Percentiles rank a stretch among this genome's conserved stretches.
Conservation (phyloP, 2,329 filamentous ascomycete genomes). For the Chaetomiaceae sp. region DNA sequence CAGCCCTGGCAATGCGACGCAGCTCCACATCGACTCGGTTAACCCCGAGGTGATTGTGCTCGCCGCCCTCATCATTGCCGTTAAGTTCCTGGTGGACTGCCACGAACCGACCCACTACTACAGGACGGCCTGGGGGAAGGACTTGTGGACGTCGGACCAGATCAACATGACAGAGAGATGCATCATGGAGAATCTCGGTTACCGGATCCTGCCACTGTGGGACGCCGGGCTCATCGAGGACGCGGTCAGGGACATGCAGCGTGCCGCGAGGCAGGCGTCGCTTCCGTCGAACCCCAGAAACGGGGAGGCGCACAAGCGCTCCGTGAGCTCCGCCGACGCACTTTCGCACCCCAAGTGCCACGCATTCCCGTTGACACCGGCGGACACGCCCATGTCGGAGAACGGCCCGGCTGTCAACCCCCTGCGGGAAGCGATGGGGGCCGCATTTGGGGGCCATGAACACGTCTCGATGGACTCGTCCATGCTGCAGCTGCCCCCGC, state of each 20-base stretch:
- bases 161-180: conserved; percentile 60
- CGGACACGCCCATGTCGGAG: conserved; percentile 36
- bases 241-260: conserved; percentile 59
- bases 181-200: conserved; percentile 60
- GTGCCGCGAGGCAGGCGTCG: conserved; percentile 39
- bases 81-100: conserved; percentile 60
- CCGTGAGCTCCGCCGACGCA: conserved; percentile 37
- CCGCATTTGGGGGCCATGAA: not conserved
- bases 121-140: conserved; percentile 48
- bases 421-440: not conserved
- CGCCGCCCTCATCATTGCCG: conserved; percentile 58
- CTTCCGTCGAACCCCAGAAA: conserved; percentile 17
- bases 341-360: conserved; percentile 30
- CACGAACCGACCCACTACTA: conserved; percentile 51
- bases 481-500: conserved; percentile 5
- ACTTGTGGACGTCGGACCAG: conserved; percentile 56
- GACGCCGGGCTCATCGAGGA: conserved; percentile 52
- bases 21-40: conserved; percentile 56
- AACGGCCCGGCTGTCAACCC: conserved; percentile 9
- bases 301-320: conserved; percentile 30
- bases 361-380: conserved; percentile 38
- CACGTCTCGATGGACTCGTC: not conserved
- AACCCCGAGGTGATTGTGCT: conserved; percentile 59
- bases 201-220: conserved; percentile 58
- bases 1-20: conserved; percentile 19